Percentiles rank a stretch among this genome's conserved stretches.
phyloP scores from a whole-genome alignment of 2,329 filamentous ascomycete genomes.

The Aspergillus hortae region DNA sequence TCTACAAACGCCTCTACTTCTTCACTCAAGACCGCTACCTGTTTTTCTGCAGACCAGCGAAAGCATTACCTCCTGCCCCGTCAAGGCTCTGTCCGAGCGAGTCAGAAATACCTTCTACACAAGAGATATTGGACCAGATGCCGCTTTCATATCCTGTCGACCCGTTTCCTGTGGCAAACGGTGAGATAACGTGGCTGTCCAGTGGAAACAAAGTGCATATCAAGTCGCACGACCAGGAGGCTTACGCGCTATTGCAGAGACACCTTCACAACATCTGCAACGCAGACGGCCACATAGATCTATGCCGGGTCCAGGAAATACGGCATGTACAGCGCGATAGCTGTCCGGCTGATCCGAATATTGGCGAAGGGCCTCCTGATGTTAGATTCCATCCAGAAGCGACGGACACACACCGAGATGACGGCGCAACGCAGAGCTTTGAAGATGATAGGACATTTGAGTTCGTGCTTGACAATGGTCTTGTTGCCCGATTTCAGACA shows the following conservation, averaged over 20 bases:
- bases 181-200: conserved; percentile 55
- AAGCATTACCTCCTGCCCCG: conserved; percentile 57
- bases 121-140: conserved; percentile 54
- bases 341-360: conserved; percentile 49
- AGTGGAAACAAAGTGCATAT: conserved; percentile 45
- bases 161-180: conserved; percentile 56
- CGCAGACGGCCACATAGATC: conserved; percentile 63
- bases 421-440: conserved; percentile 51
- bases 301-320: conserved; percentile 56
- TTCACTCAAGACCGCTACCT: conserved; percentile 61
- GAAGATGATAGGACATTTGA: conserved; percentile 60
- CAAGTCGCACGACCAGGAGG: conserved; percentile 55
- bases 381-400: conserved; percentile 54
- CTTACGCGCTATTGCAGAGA: conserved; percentile 56
- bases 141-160: conserved; percentile 61
- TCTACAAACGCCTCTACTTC: conserved; percentile 65
- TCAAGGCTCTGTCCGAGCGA: conserved; percentile 49
- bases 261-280: conserved; percentile 56
- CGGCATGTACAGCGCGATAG: conserved; percentile 54
- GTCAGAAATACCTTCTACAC: conserved; percentile 50
- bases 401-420: conserved; percentile 46
- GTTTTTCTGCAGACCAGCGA: conserved; percentile 59
- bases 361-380: conserved; percentile 51
- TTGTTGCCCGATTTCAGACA: conserved; percentile 59
- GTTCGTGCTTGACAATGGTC: conserved; percentile 57